Evolutionary conservation across 192 early-diverging fungal species (phyloP), one percentile per base, ranked within the genome.

Genomic region (Coemansia aciculifera): DNA sequence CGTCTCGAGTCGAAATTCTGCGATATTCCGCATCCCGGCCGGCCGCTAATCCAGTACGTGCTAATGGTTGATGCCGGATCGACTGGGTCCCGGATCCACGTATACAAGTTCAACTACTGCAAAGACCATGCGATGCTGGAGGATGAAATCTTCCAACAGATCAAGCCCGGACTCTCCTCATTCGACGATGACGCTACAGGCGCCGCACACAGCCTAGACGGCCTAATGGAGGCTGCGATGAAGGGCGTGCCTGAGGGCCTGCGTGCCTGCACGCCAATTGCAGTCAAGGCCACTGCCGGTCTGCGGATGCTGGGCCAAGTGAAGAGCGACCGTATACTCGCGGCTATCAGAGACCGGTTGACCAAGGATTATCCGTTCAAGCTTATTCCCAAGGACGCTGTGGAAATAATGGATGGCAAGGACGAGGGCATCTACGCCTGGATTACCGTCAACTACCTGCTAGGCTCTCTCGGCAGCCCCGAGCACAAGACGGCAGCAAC

Each of bases 361-460:
- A 78, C 85, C 66, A 86, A 75, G 3, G 76, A 86, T 21, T 99
- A 95, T 67, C 93, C 92, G 34, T 99, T 98, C 79, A 88, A 83
- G 19, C 85, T 96, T 5, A 73, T 90, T 17, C 83, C 86, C 59
- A 82, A 86, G 0, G 76, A 87, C 40, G 93, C 90, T 8, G 92
- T 99, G 7, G 89, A 77, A 12, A 89, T 99, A 66, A 99, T 99
- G 97, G 91, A 92, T 34, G 97, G 97, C n/a, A 87, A 82, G 46
- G 93, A 98, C 75, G 97, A 99, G 88, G 97, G 95, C 46, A 89
- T 98, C n/a, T 99, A 90, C 81, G 95, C 95, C 36, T 99, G 97
- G 97, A 93, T 99, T 54, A 99, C 97, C 0, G 92, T 97, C 23
- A 99, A 99, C 78, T 97, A 93, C 66, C 81, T 99, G 8, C 84